Base-by-base conservation (phyloP, 768 basidiomycete species). In the Fomitopsis pulvina region DNA sequence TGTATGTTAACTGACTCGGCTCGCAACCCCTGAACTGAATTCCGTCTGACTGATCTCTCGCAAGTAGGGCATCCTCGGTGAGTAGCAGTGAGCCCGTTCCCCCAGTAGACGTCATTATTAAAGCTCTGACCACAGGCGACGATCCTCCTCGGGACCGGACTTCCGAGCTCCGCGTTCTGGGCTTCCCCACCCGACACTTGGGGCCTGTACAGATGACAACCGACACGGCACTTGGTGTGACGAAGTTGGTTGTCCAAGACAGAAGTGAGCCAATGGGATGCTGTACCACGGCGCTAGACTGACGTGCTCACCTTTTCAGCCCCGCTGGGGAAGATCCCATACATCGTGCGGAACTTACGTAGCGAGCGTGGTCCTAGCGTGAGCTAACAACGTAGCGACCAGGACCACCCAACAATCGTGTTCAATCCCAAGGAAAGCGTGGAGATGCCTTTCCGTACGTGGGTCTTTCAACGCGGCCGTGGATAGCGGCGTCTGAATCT, bases 201-300 rank as follows among this genome's bases (percentile, higher is more conserved):
- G 93, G 92, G 0, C 71, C 82, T 2, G 73, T 92, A 1, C 96
- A 99, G 67, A 99, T 99, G 96, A 98, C 96, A 27, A 99, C 96
- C 0, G 95, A 99, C 67, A 97, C 95, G 1, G 95, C 95, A 1
- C 72, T 97, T 0, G 91, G 87, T 4, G 95, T 96, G 3, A 91
- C 92, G 0, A 93, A 92, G 62, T 66, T 79, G 3, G 85, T 94
- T 14, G 83, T 92, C 0, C 66, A 83, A 41, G 88, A 93, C 63
- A 75, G 80, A 60, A 68, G 82, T 83, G 53, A 46, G 74, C 11
- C 16, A 2, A 26, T 40, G 27, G 24, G 4, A 22, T 29, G 18
- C 20, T 20, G n/a, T n/a, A n/a, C n/a, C n/a, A n/a, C n/a, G n/a
- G n/a, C n/a, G n/a, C n/a, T n/a, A 1, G 4, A 22, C n/a, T 30